Conservation (phyloP, 2,329 filamentous ascomycete genomes). For the Microascus cirrosus region DNA sequence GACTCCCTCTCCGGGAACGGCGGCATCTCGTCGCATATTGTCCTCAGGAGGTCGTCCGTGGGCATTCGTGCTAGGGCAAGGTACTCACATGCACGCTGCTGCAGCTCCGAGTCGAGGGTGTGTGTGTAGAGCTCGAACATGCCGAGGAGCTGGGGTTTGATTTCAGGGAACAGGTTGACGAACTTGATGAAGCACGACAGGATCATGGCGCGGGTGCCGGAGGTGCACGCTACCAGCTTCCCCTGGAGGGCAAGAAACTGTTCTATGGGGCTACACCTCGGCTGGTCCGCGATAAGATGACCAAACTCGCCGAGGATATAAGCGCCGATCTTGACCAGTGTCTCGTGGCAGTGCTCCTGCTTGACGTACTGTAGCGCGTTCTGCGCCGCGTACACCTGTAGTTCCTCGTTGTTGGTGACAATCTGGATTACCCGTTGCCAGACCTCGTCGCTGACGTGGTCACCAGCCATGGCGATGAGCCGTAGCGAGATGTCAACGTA, state of each 20-base stretch:
- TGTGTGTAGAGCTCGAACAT: constrained; percentile 91
- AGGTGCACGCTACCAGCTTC: constrained; percentile 82
- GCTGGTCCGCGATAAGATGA: constrained; percentile 86
- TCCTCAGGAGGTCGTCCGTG: constrained; percentile 83
- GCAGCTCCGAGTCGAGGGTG: constrained; percentile 86
- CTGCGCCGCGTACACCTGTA: constrained; percentile 92
- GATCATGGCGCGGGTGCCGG: constrained; percentile 85
- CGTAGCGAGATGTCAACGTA: constrained; percentile 96
- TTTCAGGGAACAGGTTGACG: constrained; percentile 95
- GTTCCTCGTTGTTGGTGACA: constrained; percentile 96
- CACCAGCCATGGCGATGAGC: constrained; percentile 90
- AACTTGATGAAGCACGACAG: constrained; percentile 95
- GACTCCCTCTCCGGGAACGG: constrained; percentile 93
- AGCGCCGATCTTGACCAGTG: constrained; percentile 91
- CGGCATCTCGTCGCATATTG: constrained; percentile 97
- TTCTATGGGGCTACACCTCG: constrained; percentile 89
- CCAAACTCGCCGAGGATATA: constrained; percentile 96
- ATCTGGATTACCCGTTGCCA: constrained; percentile 99
- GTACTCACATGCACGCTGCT: constrained; percentile 95
- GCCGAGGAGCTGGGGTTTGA: constrained; percentile 86
- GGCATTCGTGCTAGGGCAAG: constrained; percentile 73
- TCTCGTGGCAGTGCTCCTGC: constrained; percentile 89
- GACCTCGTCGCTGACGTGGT: constrained; percentile 97
- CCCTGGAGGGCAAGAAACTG: constrained; percentile 87
- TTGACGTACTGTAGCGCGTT: constrained; percentile 90